These are phyloP conservation scores for Kwoniella dejecticola DNA, from an alignment of 768 basidiomycete genomes.

Conservation along the genomic window DNA sequence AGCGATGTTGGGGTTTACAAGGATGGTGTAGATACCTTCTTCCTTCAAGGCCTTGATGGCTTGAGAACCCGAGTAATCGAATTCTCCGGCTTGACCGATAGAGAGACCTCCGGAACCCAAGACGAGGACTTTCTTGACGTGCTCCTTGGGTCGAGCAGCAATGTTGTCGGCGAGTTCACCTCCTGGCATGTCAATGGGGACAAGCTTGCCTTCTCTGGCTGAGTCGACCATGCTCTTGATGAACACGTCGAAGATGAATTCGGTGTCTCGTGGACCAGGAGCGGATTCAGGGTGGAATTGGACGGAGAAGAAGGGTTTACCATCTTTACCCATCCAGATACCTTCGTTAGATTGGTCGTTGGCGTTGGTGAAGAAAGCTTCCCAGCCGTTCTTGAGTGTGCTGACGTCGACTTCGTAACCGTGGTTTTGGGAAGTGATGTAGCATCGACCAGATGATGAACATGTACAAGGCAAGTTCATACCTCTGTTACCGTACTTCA, in stretches of 20 bases:
- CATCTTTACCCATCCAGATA: slow-evolving; percentile 76
- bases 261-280: slow-evolving; percentile 95
- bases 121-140: slow-evolving; percentile 91
- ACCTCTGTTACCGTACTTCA: slow-evolving; percentile 99
- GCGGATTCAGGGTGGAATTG: slow-evolving; percentile 99
- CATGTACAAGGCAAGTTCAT: slow-evolving; percentile 99
- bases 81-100: slow-evolving; percentile 98
- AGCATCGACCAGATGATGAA: slow-evolving; percentile 88
- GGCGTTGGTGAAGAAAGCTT: slow-evolving; percentile 91
- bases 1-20: slow-evolving; percentile 98
- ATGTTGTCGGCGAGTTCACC: slow-evolving; percentile 76
- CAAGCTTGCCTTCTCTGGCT: slow-evolving; percentile 56
- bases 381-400: slow-evolving; percentile 81
- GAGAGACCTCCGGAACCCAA: slow-evolving; percentile 96
- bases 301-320: slow-evolving; percentile 93
- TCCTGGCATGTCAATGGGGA: slow-evolving; percentile 59
- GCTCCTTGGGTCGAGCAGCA: slow-evolving; percentile 63
- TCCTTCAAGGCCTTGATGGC: slow-evolving; percentile 99
- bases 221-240: slow-evolving; percentile 81
- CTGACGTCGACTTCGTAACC: slow-evolving; percentile 88
- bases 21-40: slow-evolving; percentile 98
- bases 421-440: slow-evolving; percentile 99
- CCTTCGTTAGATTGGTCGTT: slow-evolving; percentile 98
- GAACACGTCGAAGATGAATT: slow-evolving; percentile 98
- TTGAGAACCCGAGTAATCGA: slow-evolving; percentile 99